phyloP scores from a whole-genome alignment of 305 asterid species.

The Caryopteris hybrid region DNA sequence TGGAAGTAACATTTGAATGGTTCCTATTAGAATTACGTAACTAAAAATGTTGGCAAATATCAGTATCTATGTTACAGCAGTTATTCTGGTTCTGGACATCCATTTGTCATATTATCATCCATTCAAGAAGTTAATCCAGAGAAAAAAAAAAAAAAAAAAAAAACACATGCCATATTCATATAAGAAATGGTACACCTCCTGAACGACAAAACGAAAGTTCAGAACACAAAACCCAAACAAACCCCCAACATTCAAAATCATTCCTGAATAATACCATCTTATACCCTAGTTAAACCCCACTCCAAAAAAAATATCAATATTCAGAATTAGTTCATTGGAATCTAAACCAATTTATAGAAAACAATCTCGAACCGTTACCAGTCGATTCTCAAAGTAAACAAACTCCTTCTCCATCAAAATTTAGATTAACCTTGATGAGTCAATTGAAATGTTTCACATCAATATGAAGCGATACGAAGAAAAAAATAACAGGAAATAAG shows the following conservation, averaged over 20 bases:
- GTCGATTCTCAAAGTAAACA: neutral
- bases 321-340: neutral
- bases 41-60: neutral
- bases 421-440: neutral
- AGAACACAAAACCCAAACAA: neutral
- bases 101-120: neutral
- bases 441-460: neutral
- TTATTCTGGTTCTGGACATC: neutral
- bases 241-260: neutral
- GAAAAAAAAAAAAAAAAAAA: neutral
- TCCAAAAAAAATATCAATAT: neutral
- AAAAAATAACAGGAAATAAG: neutral
- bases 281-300: conserved; percentile 13
- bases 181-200: neutral
- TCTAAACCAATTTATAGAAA: neutral
- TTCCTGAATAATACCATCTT: neutral
- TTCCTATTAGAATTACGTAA: neutral
- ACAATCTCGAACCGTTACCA: neutral
- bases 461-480: neutral
- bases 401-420: neutral
- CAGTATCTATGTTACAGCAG: neutral
- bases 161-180: no score
- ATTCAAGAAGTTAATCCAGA: neutral
- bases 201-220: neutral
- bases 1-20: neutral